These are phyloP conservation scores for Skeletonema grethae DNA, from an alignment of 108 stramenopile genomes.

Conservation along the genomic window DNA sequence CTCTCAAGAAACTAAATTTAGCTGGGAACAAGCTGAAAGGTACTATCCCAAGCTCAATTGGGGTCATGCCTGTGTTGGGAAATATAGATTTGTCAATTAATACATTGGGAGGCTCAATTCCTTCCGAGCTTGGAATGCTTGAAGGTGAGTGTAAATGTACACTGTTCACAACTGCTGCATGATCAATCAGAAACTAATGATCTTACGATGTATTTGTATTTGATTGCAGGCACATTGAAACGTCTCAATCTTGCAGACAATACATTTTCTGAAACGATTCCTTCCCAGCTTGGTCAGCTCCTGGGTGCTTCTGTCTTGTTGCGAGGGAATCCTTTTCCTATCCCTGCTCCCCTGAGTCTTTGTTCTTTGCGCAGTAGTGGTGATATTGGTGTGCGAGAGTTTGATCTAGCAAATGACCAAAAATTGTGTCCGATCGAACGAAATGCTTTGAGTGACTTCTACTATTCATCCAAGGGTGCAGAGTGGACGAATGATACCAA, in stretches of 20 bases:
- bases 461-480: background rate
- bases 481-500: too few relatives aligned
- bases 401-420: background rate
- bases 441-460: background rate
- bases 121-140: background rate
- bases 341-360: background rate
- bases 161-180: too few relatives aligned
- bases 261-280: background rate
- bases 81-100: background rate
- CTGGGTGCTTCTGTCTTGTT: background rate
- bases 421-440: background rate
- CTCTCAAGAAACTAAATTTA: background rate
- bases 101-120: background rate
- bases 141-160: background rate
- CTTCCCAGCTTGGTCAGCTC: background rate
- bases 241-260: background rate
- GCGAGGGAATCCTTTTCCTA: background rate
- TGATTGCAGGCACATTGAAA: slow-evolving; percentile 14
- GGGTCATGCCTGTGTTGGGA: background rate
- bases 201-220: too few relatives aligned
- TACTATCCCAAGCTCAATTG: background rate
- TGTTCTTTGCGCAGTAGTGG: background rate
- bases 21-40: background rate
- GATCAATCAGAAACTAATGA: too few relatives aligned
- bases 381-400: background rate